Base-by-base conservation (phyloP, 176 grass and related monocot species). In the Oryza meridionalis region DNA sequence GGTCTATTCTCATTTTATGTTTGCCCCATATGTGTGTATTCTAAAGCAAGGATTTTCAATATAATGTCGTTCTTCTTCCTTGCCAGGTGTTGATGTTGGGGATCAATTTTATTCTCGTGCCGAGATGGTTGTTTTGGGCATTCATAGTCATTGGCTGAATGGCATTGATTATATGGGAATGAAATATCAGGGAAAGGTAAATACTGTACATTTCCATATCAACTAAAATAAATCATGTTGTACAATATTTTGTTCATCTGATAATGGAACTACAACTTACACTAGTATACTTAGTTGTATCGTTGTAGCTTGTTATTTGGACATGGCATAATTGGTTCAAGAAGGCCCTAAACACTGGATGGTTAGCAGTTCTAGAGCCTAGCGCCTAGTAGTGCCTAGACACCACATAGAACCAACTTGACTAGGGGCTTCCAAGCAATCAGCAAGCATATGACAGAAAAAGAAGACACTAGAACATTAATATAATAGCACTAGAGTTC, bases 81-180 rank as follows among this genome's bases (percentile, higher is more conserved):
- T 79, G 9, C 5, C 58, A 98, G 91, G 96, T 29, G 80, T 98
- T 2, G 91, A 94, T 9, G 96, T 95, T 24, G 96, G 96, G 0
- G 73, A 95, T 42, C 87, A 89, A 3, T 98, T 95, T 73, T 95
- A 90, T 81, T 98, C 96, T 13, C 87, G 91, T 26, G 93, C 91
- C 11, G 93, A 98, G 83, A 93, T 98, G 96, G 96, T 98, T 19
- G 91, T 94, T 22, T n/a, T 98, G 15, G 96, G 96, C 10, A 40
- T 98, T 38, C 96, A 98, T 72, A 94, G 93, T 74, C 96, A 98
- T 66, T 98, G 93, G 96, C 85, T 98, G 9, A 98, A 92, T 49
- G 96, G 96, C 7, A 95, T 98, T 85, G 96, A 98, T 51, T 98
- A 93, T 44, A 92, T 98, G 93, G 91, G 91, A 65, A 14, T 84